Percentiles rank a stretch among this genome's conserved stretches.
Evolutionary conservation across 179 eudicot genomes (phyloP).

Genomic region (Amaranthus tricolor): DNA sequence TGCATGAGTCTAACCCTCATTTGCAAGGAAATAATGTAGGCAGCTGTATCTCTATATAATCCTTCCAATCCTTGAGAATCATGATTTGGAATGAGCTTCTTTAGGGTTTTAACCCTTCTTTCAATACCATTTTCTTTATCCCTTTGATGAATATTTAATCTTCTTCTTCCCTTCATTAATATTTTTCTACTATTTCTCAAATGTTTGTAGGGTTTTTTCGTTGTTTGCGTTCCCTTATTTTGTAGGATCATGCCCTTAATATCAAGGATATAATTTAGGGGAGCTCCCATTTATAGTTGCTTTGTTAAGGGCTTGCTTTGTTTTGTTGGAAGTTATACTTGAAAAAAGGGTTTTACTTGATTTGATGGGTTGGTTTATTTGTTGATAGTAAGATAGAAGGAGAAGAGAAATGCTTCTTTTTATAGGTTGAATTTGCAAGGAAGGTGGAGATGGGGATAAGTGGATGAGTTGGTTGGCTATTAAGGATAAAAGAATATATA

Average conservation of each 20-base stretch:
- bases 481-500: no score
- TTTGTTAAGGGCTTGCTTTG: neutral
- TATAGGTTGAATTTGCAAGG: slow-evolving; percentile 34
- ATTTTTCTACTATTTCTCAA: slow-evolving; percentile 15
- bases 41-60: slow-evolving; percentile 66
- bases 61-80: slow-evolving; percentile 43
- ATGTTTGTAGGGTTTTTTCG: neutral
- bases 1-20: slow-evolving; percentile 73
- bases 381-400: slow-evolving; percentile 14
- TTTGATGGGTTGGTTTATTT: neutral
- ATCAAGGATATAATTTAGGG: slow-evolving; percentile 23
- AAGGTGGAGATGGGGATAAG: neutral
- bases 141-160: slow-evolving; percentile 15
- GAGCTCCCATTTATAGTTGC: slow-evolving; percentile 27
- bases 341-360: neutral
- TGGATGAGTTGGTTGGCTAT: slow-evolving; percentile 37
- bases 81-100: slow-evolving; percentile 48
- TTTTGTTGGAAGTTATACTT: no score
- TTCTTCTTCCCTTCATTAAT: slow-evolving; percentile 37
- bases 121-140: slow-evolving; percentile 23
- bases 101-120: slow-evolving; percentile 51
- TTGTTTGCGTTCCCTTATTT: slow-evolving; percentile 14
- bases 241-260: slow-evolving; percentile 25
- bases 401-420: slow-evolving; percentile 25
- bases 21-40: slow-evolving; percentile 60